Evolutionary conservation across 148 eudicot species (phyloP).

Genomic region (Rhododendron kiyosumense): DNA sequence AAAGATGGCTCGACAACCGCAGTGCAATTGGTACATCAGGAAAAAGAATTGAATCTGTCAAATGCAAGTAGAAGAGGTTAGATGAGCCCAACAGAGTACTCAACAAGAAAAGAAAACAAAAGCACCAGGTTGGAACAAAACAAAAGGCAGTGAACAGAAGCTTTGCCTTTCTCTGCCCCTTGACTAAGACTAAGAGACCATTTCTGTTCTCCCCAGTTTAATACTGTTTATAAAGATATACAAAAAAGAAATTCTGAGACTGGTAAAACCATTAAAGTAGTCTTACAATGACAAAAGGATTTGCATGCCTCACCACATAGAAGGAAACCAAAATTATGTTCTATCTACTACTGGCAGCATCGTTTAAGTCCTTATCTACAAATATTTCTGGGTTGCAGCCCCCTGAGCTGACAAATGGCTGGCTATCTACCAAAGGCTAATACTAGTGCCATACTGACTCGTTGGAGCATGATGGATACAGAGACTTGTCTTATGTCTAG

Average conservation of each 20-base stretch:
- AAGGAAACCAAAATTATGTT: neutral
- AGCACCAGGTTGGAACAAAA: neutral
- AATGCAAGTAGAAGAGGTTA: slow-evolving; percentile 4
- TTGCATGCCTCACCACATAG: neutral
- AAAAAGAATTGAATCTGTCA: slow-evolving; percentile 77
- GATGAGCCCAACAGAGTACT: neutral
- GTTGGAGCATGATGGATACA: neutral
- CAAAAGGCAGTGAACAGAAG: neutral
- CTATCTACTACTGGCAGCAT: neutral
- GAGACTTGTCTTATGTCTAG: neutral
- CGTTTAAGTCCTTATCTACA: neutral
- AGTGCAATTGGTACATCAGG: slow-evolving; percentile 97
- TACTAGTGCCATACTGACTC: neutral
- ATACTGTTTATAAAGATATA: neutral
- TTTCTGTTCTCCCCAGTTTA: neutral
- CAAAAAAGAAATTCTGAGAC: neutral
- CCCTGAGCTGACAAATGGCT: neutral
- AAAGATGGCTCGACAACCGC: slow-evolving; percentile 93
- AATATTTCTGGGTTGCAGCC: neutral
- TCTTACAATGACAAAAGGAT: neutral
- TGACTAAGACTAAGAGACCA: neutral
- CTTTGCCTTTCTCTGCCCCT: neutral
- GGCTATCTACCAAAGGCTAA: neutral
- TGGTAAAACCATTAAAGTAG: neutral
- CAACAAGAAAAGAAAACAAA: neutral